A percentile compares a stretch with the other conserved stretches of the same genome.
These are phyloP conservation scores for Orbilia brochopaga DNA, from an alignment of 2,329 filamentous ascomycete genomes.

Conservation along the genomic window DNA sequence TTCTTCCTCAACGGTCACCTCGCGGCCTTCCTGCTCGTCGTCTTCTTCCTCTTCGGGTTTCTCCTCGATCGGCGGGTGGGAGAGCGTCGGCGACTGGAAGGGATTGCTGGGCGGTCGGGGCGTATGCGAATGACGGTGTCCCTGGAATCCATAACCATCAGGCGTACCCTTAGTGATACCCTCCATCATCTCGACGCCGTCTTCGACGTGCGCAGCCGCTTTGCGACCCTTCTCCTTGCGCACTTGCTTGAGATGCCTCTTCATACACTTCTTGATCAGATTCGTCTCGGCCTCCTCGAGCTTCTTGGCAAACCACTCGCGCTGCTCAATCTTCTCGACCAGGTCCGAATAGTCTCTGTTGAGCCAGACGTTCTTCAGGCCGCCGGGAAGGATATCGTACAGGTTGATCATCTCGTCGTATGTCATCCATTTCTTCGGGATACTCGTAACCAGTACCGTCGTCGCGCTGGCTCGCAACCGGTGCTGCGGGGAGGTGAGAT, in stretches of 20 bases:
- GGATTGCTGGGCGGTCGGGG: slow-evolving; percentile 34
- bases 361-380: slow-evolving; percentile 94
- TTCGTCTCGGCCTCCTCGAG: slow-evolving; percentile 85
- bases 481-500: slow-evolving; percentile 92
- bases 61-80: slow-evolving; percentile 23
- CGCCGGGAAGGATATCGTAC: slow-evolving; percentile 95
- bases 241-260: slow-evolving; percentile 73
- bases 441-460: slow-evolving; percentile 88
- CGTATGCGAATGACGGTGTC: slow-evolving; percentile 31
- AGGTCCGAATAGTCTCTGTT: slow-evolving; percentile 86
- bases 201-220: slow-evolving; percentile 64
- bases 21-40: slow-evolving; percentile 18
- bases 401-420: slow-evolving; percentile 79
- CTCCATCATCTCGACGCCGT: slow-evolving; percentile 52
- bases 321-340: slow-evolving; percentile 78
- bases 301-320: slow-evolving; percentile 72
- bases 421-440: slow-evolving; percentile 88
- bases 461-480: slow-evolving; percentile 91
- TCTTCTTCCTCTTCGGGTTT: slow-evolving; percentile 35
- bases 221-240: slow-evolving; percentile 70
- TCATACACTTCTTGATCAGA: slow-evolving; percentile 79
- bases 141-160: slow-evolving; percentile 35
- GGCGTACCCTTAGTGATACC: slow-evolving; percentile 42
- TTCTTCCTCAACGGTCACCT: background rate
- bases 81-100: slow-evolving; percentile 26